These are phyloP conservation scores for Haberlea rhodopensis DNA, from an alignment of 257 asterid genomes.

Conservation along the genomic window DNA sequence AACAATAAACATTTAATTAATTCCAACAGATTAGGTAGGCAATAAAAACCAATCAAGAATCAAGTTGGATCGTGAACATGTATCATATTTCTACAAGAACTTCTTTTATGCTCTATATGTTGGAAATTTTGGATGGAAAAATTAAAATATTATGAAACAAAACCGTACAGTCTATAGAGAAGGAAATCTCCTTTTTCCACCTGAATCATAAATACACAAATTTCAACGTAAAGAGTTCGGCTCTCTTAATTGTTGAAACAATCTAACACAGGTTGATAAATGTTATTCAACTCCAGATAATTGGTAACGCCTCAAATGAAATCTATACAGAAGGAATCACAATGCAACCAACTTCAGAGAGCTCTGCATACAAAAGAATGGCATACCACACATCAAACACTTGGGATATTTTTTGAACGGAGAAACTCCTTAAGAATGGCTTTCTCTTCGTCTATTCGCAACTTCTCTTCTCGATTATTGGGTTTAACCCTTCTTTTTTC, in stretches of 20 bases:
- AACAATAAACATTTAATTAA: no score
- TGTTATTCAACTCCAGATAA: not conserved
- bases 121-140: not conserved
- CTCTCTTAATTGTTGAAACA: not conserved
- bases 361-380: slow-evolving; percentile 21
- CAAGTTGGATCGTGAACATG: no score
- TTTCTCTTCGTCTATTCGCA: slow-evolving; percentile 55
- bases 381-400: slow-evolving; percentile 28
- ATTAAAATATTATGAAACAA: not conserved
- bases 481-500: slow-evolving; percentile 67
- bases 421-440: slow-evolving; percentile 61
- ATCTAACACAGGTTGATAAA: not conserved
- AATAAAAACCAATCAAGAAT: no score
- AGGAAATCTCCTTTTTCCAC: not conserved
- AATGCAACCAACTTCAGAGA: slow-evolving; percentile 11
- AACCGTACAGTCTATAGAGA: not conserved
- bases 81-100: no score
- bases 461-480: slow-evolving; percentile 46
- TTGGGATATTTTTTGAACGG: slow-evolving; percentile 44
- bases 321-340: slow-evolving; percentile 6
- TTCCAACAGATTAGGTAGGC: no score
- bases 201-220: not conserved
- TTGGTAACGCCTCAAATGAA: not conserved
- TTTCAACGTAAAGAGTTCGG: not conserved
- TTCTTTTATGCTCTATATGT: not conserved